Evolutionary conservation across 1,284 basidiomycete genomes (phyloP).

Genomic region (Sparassis latifolia): DNA sequence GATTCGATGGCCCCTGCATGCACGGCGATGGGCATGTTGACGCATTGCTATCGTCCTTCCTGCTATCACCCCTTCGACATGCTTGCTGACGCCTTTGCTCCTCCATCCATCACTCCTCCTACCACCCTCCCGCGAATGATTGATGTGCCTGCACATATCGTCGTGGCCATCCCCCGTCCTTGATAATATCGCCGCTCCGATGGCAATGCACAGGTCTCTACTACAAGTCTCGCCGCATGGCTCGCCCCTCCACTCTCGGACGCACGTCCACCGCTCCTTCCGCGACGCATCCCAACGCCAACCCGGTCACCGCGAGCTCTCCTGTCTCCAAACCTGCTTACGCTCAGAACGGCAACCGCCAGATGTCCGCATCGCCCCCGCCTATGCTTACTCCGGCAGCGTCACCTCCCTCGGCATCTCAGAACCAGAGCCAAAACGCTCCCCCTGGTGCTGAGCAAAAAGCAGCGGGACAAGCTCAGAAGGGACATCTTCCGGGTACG

Average conservation of each 20-base stretch:
- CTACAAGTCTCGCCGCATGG: slow-evolving; percentile 30
- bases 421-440: slow-evolving; percentile 3
- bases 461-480: slow-evolving; percentile 11
- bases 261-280: slow-evolving; percentile 23
- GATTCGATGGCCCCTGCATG: slow-evolving; percentile 13
- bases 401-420: slow-evolving; percentile 20
- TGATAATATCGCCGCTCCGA: slow-evolving; percentile 13
- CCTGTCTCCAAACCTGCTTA: slow-evolving; percentile 7
- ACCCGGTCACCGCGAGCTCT: slow-evolving; percentile 3
- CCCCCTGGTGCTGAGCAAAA: neutral
- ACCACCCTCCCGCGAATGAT: slow-evolving; percentile 4
- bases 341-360: slow-evolving; percentile 7
- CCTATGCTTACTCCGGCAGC: slow-evolving; percentile 27
- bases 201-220: slow-evolving; percentile 26
- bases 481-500: slow-evolving; percentile 45
- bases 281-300: slow-evolving; percentile 26
- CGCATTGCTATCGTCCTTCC: slow-evolving; percentile 12
- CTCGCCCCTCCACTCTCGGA: slow-evolving; percentile 29
- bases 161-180: slow-evolving; percentile 10
- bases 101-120: slow-evolving; percentile 10
- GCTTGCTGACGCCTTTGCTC: slow-evolving; percentile 17
- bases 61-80: slow-evolving; percentile 15
- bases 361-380: slow-evolving; percentile 24
- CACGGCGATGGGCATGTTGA: slow-evolving; percentile 13
- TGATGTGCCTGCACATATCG: slow-evolving; percentile 19